These are phyloP conservation scores for Wickerhamiella azymoides DNA, from an alignment of 805 yeast genomes.

Conservation along the genomic window DNA sequence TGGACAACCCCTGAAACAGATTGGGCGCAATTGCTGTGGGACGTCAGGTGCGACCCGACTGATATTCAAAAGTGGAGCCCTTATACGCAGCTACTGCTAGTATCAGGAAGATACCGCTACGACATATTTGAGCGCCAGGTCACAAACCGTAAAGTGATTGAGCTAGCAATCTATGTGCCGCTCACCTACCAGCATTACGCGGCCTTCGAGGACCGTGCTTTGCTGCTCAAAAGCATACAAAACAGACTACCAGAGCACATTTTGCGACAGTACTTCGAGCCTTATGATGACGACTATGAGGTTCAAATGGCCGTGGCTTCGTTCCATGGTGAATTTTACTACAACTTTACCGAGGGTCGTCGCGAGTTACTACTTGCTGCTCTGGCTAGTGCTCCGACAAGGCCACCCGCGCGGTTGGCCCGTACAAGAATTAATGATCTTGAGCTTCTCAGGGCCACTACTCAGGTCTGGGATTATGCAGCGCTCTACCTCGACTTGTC, in stretches of 20 bases:
- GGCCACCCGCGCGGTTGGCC: not conserved
- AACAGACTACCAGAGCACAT: not conserved
- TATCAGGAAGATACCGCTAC: no score
- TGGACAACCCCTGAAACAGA: no score
- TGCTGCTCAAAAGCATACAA: not conserved
- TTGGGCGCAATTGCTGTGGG: no score
- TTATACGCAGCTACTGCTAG: no score
- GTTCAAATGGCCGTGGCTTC: not conserved
- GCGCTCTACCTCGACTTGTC: not conserved
- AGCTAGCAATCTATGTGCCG: not conserved
- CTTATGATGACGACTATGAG: not conserved
- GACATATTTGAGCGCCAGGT: no score
- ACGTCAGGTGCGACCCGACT: no score
- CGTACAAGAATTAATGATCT: not conserved
- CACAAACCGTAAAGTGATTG: no score
- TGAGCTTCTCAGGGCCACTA: not conserved
- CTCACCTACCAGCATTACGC: not conserved
- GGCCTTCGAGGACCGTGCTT: not conserved
- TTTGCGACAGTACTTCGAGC: not conserved
- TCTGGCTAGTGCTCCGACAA: not conserved
- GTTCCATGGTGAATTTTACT: not conserved
- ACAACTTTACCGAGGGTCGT: not conserved
- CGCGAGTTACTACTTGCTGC: not conserved
- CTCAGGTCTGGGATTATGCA: not conserved
- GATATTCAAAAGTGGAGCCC: no score